A percentile compares a stretch with the other conserved stretches of the same genome.
Evolutionary conservation across 1,284 basidiomycete species (phyloP).

Genomic region (Boletus albobrunnescens): DNA sequence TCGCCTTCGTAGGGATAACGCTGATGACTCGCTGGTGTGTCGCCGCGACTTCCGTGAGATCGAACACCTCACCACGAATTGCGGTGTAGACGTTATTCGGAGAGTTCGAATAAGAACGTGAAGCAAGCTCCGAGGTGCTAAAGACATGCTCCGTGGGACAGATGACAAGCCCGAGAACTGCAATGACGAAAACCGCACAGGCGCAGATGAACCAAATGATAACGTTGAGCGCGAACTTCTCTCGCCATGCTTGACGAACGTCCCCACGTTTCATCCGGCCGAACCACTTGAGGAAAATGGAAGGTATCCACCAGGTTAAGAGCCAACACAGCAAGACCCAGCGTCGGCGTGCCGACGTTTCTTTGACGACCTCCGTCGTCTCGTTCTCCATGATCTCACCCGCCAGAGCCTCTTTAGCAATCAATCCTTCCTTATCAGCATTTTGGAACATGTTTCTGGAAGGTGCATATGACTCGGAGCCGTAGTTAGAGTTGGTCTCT

Average conservation of each 20-base stretch:
- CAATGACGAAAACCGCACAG: constrained; percentile 90
- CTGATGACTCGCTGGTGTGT: constrained; percentile 68
- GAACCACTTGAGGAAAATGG: constrained; percentile 62
- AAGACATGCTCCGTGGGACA: constrained; percentile 95
- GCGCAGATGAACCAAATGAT: constrained; percentile 94
- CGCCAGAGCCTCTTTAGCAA: constrained; percentile 77
- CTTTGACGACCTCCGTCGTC: constrained; percentile 82
- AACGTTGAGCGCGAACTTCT: constrained; percentile 94
- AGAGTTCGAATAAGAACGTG: constrained; percentile 61
- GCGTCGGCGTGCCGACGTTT: constrained; percentile 71
- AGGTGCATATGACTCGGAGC: constrained; percentile 88
- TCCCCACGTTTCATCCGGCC: constrained; percentile 94
- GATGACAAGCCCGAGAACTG: constrained; percentile 82
- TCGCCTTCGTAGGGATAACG: constrained; percentile 71
- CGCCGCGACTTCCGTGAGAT: constrained; percentile 57
- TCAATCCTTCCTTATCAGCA: constrained; percentile 65
- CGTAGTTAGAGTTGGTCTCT: constrained; percentile 75
- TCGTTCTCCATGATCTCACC: constrained; percentile 82
- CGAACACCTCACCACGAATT: constrained; percentile 92
- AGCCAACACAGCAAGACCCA: constrained; percentile 90
- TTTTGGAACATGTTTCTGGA: constrained; percentile 93
- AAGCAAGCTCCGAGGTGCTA: constrained; percentile 70
- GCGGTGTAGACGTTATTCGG: constrained; percentile 77
- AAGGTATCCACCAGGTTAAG: constrained; percentile 91
- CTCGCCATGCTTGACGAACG: constrained; percentile 93